Base-by-base conservation (phyloP, 2,329 filamentous ascomycete species). In the Leptographium procerum region DNA sequence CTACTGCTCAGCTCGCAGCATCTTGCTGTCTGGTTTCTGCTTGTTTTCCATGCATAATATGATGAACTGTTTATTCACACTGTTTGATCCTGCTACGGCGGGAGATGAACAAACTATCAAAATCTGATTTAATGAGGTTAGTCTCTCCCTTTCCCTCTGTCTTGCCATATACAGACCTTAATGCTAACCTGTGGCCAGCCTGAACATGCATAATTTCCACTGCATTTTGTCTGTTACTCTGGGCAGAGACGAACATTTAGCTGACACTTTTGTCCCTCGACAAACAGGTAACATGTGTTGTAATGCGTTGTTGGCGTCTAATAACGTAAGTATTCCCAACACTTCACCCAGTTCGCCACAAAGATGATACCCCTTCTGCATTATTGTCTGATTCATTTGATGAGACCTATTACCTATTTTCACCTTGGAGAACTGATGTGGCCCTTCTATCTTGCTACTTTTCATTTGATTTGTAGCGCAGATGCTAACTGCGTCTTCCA, bases 371-470 rank as follows among this genome's bases (percentile, higher is more conserved):
- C 68, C 69, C 69, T 71, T 71, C 70, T 74, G 70, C 73, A 75
- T 72, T 75, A 63, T 66, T 63, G 64, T 77, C 74, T 79, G 82
- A 73, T 79, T 77, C 72, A 76, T 73, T 73, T 82, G 79, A 81
- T 69, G 78, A 82, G 65, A 77, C 69, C 68, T 69, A 65, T 40
- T 43, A 57, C 48, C 67, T 66, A 28, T 70, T 28, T 76, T 81
- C 79, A 82, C 78, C 79, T 82, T 82, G 79, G 79, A 82, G 79
- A 82, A 82, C 79, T 82, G 79, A 82, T 69, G 63, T 70, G 70
- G 71, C 66, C 50, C 40, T 43, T 28, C 45, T 50, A n/a, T n/a
- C n/a, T 22, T 51, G 62, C 67, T 64, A 64, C 64, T 62, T 61
- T 53, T 48, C 10, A 28, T 40, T 26, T 7, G 13, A 9, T 13